Percentiles rank a stretch among this genome's conserved stretches.
Conservation (phyloP, 768 basidiomycete species). For the Leccinum longicurvipes region DNA sequence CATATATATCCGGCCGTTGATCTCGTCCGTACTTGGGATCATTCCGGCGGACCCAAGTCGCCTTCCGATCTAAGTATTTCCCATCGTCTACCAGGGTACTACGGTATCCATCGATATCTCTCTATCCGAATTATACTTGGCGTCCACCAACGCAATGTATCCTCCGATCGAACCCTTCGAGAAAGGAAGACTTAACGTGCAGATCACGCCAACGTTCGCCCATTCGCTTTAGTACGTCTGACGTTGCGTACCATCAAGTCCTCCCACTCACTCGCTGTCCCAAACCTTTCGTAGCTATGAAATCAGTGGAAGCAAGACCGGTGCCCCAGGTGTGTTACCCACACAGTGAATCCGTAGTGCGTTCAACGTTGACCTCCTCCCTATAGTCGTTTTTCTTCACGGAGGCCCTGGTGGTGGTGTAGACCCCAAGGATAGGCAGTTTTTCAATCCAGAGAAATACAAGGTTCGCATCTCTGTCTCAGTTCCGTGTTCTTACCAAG, state of each 20-base stretch:
- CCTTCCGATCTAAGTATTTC: constrained; percentile 3
- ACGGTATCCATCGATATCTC: constrained; percentile 22
- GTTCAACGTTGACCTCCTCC: neutral
- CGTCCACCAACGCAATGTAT: constrained; percentile 48
- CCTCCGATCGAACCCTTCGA: constrained; percentile 64
- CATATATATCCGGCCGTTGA: neutral
- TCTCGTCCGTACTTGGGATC: constrained; percentile 10
- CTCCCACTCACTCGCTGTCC: neutral
- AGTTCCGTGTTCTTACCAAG: neutral
- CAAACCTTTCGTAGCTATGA: constrained; percentile 57
- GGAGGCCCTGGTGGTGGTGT: constrained; percentile 84
- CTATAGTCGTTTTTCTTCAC: constrained; percentile 73
- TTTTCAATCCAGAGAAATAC: constrained; percentile 85
- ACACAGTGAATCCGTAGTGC: neutral
- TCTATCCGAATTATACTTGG: neutral
- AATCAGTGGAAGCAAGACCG: constrained; percentile 72
- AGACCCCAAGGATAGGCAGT: constrained; percentile 63
- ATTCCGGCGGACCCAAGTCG: neutral
- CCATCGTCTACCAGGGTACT: constrained; percentile 6
- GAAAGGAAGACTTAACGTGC: constrained; percentile 64
- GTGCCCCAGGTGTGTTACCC: constrained; percentile 57
- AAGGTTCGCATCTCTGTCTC: constrained; percentile 43
- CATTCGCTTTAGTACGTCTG: constrained; percentile 70
- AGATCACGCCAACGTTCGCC: constrained; percentile 40
- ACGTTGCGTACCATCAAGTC: constrained; percentile 8